Base-by-base conservation (phyloP, 179 eudicot genomes). In the Gypsophila paniculata region DNA sequence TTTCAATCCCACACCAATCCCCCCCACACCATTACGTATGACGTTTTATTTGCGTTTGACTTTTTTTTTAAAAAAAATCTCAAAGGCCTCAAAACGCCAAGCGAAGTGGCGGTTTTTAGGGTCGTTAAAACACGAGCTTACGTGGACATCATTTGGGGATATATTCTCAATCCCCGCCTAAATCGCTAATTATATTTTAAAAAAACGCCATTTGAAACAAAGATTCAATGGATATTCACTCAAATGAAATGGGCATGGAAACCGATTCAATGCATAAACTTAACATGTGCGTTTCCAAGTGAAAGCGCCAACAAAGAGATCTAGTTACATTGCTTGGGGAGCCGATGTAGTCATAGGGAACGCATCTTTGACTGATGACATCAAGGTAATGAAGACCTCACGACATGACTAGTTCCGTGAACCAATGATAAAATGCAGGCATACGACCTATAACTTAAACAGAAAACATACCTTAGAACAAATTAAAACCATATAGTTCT, bases 401-500 rank as follows among this genome's bases (percentile, higher is more conserved):
- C 18, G 57, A 46, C 48, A 64, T 39, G 53, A 12, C 29, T 39
- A 64, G 34, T 52, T 65, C 23, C 38, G 39, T 53, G 64, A 54
- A 8, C 32, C 4, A 36, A 61, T 53, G 13, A 19, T 15, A 36
- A 39, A 34, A 25, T 12, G 6, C 15, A 22, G 8, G 48, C 46
- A 38, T 10, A 32, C 48, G 51, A 44, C 26, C 36, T 21, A 61
- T 52, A 25, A 25, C 8, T 65, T 11, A 59, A 18, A 6, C 0
- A 22, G 11, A 61, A 64, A 51, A 73, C 83, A 48, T 36, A 91
- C 98, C 96, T 93, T 86, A 66, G 85, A 70, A 82, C 98, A 91
- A 69, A 93, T 96, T 74, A 93, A 79, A 70, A 86, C 96, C 78
- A 89, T 88, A 38, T n/a, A 93, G 82, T 79, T 91, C 97, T 72